Conservation (phyloP, 495 filamentous ascomycete species). For the Aspergillus steynii region DNA sequence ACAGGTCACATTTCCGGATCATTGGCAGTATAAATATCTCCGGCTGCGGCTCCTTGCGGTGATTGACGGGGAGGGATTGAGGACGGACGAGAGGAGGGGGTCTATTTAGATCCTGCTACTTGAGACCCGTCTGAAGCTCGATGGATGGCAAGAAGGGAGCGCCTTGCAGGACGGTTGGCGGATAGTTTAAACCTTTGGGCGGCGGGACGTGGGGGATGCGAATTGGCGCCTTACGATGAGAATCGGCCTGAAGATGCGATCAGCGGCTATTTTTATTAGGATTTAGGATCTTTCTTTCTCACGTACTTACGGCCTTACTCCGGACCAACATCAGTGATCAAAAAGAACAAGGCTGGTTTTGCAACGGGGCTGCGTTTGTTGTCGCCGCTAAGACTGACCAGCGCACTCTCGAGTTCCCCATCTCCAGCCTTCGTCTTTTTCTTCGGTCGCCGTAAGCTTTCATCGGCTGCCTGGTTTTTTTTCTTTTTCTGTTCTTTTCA, state of each 20-base stretch:
- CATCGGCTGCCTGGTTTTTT: not conserved
- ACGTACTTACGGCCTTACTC: too few relatives aligned
- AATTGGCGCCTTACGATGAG: not conserved
- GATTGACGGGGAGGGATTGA: conserved; percentile 8
- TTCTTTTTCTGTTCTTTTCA: conserved; percentile 2
- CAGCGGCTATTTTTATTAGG: too few relatives aligned
- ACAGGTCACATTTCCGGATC: not conserved
- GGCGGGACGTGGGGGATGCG: not conserved
- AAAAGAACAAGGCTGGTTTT: not conserved
- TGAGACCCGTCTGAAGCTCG: not conserved
- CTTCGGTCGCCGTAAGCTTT: not conserved
- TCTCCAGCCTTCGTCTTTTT: conserved; percentile 12
- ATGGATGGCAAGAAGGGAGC: not conserved
- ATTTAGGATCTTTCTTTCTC: too few relatives aligned
- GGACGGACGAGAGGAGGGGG: too few relatives aligned
- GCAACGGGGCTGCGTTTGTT: conserved; percentile 12
- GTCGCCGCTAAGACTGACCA: conserved; percentile 10
- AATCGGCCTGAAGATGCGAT: not conserved
- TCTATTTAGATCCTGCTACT: too few relatives aligned
- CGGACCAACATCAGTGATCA: too few relatives aligned
- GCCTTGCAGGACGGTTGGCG: not conserved
- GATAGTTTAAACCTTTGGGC: not conserved
- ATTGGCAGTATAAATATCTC: not conserved
- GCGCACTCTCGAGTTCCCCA: not conserved
- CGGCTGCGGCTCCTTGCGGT: conserved; percentile 1